Percentiles rank a stretch among this genome's conserved stretches.
These are phyloP conservation scores for Phaeotremella fagi DNA, from an alignment of 768 basidiomycete species.

Conservation along the genomic window DNA sequence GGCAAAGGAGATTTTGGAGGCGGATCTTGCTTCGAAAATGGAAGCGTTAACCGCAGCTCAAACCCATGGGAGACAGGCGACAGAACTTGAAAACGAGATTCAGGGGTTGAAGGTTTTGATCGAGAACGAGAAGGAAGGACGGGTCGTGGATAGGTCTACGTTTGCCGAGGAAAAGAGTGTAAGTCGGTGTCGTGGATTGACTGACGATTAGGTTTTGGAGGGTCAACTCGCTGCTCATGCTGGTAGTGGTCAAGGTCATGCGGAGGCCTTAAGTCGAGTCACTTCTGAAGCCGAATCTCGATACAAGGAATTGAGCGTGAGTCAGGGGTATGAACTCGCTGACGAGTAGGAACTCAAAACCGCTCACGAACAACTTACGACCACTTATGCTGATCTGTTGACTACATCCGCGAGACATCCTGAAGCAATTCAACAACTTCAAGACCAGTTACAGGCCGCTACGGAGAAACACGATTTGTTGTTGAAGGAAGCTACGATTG, in stretches of 20 bases:
- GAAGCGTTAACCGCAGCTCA: conserved; percentile 4
- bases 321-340: not conserved
- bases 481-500: not conserved
- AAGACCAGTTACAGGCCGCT: conserved; percentile 7
- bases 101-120: conserved; percentile 4
- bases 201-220: not conserved
- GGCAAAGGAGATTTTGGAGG: conserved; percentile 2
- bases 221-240: not conserved
- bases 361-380: conserved; percentile 15
- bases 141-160: not conserved
- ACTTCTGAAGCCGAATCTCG: not conserved
- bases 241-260: not conserved
- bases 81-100: conserved; percentile 4
- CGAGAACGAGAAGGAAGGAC: not conserved
- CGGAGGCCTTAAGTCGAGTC: not conserved
- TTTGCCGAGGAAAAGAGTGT: conserved; percentile 11
- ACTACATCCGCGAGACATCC: conserved; percentile 7
- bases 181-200: not conserved
- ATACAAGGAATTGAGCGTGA: conserved; percentile 6
- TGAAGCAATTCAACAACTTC: conserved; percentile 7
- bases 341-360: conserved; percentile 4
- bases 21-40: not conserved
- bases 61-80: not conserved
- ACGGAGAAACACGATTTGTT: conserved; percentile 10
- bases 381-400: conserved; percentile 11